Evolutionary conservation across 108 stramenopile species (phyloP), one percentile per base, ranked within the genome.

Genomic region (Discostella pseudostelligera): DNA sequence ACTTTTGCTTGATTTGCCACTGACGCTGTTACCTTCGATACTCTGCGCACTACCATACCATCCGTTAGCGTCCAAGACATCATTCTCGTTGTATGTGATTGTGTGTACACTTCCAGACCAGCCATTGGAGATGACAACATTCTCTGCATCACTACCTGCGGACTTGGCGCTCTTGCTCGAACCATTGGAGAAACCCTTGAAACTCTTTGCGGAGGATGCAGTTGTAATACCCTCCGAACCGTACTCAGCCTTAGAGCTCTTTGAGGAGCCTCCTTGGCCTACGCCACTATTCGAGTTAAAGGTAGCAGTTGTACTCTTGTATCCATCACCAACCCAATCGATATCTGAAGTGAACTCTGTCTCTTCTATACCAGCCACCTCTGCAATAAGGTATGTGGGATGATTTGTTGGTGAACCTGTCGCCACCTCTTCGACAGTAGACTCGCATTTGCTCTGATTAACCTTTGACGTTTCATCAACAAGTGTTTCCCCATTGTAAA

Each of bases 131-230:
- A 32, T 32, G 32, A 32, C 32, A 32, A 5, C 32, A 32, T 32
- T 32, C 32, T 32, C 49, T 22, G 21, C 24, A 21, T 8, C 24
- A 25, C 49, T 22, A 21, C 3, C 2, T 49, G 21, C 5, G 22
- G 49, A 25, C 25, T 49, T 49, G 22, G 49, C 19, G 49, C 49
- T 49, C 21, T 49, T 49, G 21, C 49, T 49, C 4, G 49, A 25
- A 3, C 19, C 49, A 21, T 21, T 2, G 47, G n/a, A n/a, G n/a
- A n/a, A n/a, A n/a, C 47, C 47, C 16, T 17, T 47, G 46, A 21
- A 47, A 21, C 46, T 47, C 46, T 47, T 47, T 10, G 20, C 21
- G 2, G 46, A 47, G 1, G 4, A 17, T 0, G 46, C 22, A 22
- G 17, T 17, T 22, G 1, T 12, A 21, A 3, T 20, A 49, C 49